These are phyloP conservation scores for Erysimum cheiranthoides DNA, from an alignment of 345 rosid species.

Conservation along the genomic window DNA sequence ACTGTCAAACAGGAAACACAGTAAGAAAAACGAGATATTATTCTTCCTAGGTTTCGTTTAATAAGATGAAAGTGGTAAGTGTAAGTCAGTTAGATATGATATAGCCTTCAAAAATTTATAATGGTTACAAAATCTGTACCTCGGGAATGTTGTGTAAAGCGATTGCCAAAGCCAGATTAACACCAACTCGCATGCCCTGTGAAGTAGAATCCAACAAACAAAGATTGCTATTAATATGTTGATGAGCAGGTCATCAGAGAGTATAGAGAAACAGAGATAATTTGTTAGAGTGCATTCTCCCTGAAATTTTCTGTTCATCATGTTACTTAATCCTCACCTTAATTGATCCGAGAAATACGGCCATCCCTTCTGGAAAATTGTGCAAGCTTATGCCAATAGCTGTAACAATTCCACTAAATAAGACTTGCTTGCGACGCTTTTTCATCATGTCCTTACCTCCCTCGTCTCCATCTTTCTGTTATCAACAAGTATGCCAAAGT, in stretches of 20 bases:
- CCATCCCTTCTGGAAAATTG: constrained; percentile 99
- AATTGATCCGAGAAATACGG: constrained; percentile 95
- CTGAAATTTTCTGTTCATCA: not conserved
- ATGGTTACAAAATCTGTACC: constrained; percentile 56
- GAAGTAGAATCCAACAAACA: constrained; percentile 38
- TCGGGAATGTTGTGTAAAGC: constrained; percentile 99
- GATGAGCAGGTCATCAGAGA: constrained; percentile 8
- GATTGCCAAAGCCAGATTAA: constrained; percentile 94
- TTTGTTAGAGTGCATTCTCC: not conserved
- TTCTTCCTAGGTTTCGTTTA: not conserved
- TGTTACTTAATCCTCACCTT: constrained; percentile 60
- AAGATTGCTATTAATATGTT: constrained; percentile 20
- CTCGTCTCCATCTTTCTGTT: constrained; percentile 69
- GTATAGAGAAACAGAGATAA: constrained; percentile 10
- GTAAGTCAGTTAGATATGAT: constrained; percentile 28
- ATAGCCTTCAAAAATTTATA: not conserved
- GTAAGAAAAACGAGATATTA: not conserved
- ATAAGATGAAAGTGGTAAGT: constrained; percentile 6
- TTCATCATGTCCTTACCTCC: constrained; percentile 88
- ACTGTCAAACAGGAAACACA: constrained; percentile 8
- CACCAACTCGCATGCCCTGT: constrained; percentile 94
- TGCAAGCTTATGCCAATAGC: constrained; percentile 99
- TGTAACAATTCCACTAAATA: constrained; percentile 88
- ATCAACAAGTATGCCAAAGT: constrained; percentile 43
- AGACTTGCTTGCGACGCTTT: constrained; percentile 90